Conservation (phyloP, 2,329 filamentous ascomycete species). For the Leptographium lundbergii region DNA sequence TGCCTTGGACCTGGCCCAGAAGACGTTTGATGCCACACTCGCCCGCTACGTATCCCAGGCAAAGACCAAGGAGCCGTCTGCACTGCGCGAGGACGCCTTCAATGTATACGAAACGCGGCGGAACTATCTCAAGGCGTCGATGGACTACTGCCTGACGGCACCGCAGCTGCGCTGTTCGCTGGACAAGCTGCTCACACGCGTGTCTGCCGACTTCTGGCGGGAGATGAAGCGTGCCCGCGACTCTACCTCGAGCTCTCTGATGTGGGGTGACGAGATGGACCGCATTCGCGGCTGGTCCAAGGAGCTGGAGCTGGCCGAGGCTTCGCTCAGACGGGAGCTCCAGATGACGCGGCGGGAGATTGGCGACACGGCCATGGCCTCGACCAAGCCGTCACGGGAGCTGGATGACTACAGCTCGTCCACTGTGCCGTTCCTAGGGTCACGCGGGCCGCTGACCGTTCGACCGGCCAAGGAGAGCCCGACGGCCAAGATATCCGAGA, state of each 20-base stretch:
- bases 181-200: constrained; percentile 73
- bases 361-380: constrained; percentile 59
- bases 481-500: constrained; percentile 50
- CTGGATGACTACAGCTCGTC: constrained; percentile 85
- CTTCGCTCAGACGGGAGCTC: constrained; percentile 69
- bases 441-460: constrained; percentile 51
- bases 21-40: constrained; percentile 69
- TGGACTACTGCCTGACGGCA: constrained; percentile 85
- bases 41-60: constrained; percentile 72
- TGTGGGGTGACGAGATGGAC: constrained; percentile 72
- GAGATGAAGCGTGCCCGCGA: constrained; percentile 68
- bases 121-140: constrained; percentile 76
- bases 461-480: constrained; percentile 13
- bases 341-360: constrained; percentile 68
- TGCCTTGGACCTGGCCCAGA: constrained; percentile 66
- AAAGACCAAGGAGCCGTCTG: constrained; percentile 87
- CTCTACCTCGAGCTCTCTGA: constrained; percentile 47
- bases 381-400: constrained; percentile 73
- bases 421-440: constrained; percentile 77
- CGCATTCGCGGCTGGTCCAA: constrained; percentile 84
- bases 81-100: constrained; percentile 88
- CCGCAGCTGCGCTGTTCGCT: constrained; percentile 75
- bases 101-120: constrained; percentile 87
- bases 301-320: constrained; percentile 87
- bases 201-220: constrained; percentile 79